These are phyloP conservation scores for Termitomyces sp. DNA, from an alignment of 768 basidiomycete species.

Conservation along the genomic window DNA sequence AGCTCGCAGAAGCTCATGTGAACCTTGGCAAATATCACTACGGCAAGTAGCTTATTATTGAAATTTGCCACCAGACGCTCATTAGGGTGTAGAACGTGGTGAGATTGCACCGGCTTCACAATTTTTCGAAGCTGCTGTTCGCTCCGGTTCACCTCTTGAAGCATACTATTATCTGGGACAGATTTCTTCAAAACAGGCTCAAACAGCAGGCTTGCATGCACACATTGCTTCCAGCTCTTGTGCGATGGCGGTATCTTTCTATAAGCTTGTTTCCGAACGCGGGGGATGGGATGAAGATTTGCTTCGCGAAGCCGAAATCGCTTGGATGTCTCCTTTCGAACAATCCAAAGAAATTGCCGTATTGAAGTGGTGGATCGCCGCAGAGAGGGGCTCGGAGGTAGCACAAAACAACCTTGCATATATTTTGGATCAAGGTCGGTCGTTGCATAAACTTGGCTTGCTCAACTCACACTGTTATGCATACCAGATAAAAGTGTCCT, in stretches of 20 bases:
- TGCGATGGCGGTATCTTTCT: constrained; percentile 87
- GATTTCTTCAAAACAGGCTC: constrained; percentile 64
- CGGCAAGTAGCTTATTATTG: constrained; percentile 31
- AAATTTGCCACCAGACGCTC: constrained; percentile 3
- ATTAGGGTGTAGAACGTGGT: constrained; percentile 51
- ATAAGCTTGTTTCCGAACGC: constrained; percentile 88
- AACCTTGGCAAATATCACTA: constrained; percentile 84
- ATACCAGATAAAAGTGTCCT: constrained; percentile 64
- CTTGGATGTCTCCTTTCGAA: constrained; percentile 68
- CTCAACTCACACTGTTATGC: neutral
- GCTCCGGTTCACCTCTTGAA: constrained; percentile 89
- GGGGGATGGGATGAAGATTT: constrained; percentile 86
- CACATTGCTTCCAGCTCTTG: constrained; percentile 71
- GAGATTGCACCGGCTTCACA: constrained; percentile 64
- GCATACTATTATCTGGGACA: constrained; percentile 92
- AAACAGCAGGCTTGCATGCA: constrained; percentile 35
- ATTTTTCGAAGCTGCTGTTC: constrained; percentile 82
- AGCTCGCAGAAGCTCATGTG: constrained; percentile 90
- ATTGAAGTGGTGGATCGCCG: constrained; percentile 92
- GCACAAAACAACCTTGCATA: constrained; percentile 96
- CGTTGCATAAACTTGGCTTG: neutral
- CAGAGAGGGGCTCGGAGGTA: constrained; percentile 86
- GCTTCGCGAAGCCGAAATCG: constrained; percentile 73
- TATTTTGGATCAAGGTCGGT: constrained; percentile 84
- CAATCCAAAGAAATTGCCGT: constrained; percentile 80